Evolutionary conservation across 1,139 yeast genomes (phyloP).

Genomic region (Zygoascus meyerae): DNA sequence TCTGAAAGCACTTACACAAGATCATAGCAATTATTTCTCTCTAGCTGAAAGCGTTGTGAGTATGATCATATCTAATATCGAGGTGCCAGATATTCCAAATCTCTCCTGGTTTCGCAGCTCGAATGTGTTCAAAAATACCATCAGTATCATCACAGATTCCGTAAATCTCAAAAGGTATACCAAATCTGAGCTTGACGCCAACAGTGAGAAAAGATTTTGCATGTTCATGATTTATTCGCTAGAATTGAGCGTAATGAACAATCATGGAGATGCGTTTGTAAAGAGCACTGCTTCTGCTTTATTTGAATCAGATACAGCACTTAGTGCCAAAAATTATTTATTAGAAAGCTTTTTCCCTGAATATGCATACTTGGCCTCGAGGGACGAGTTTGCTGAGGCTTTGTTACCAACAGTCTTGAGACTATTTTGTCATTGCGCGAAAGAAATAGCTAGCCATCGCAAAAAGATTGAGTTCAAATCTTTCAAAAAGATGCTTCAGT

Average conservation of each 20-base stretch:
- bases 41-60: constrained; percentile 5
- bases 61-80: constrained; percentile 1
- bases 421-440: no score
- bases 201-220: constrained; percentile 1
- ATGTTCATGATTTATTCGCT: constrained; percentile 9
- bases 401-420: constrained; percentile 2
- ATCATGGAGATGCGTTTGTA: not conserved
- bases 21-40: not conserved
- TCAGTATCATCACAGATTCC: constrained; percentile 2
- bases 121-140: constrained; percentile 5
- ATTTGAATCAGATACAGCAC: not conserved
- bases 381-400: constrained; percentile 3
- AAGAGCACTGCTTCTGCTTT: constrained; percentile 3
- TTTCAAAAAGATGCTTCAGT: no score
- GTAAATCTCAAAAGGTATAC: constrained; percentile 3
- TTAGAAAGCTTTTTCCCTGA: constrained; percentile 3
- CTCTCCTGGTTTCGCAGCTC: constrained; percentile 8
- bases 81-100: constrained; percentile 6
- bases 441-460: no score
- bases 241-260: constrained; percentile 1
- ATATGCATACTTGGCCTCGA: constrained; percentile 5
- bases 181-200: not conserved
- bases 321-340: not conserved
- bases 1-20: no score
- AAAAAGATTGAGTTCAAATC: no score